These are phyloP conservation scores for Auricularia heimuer DNA, from an alignment of 768 basidiomycete species.

Conservation along the genomic window DNA sequence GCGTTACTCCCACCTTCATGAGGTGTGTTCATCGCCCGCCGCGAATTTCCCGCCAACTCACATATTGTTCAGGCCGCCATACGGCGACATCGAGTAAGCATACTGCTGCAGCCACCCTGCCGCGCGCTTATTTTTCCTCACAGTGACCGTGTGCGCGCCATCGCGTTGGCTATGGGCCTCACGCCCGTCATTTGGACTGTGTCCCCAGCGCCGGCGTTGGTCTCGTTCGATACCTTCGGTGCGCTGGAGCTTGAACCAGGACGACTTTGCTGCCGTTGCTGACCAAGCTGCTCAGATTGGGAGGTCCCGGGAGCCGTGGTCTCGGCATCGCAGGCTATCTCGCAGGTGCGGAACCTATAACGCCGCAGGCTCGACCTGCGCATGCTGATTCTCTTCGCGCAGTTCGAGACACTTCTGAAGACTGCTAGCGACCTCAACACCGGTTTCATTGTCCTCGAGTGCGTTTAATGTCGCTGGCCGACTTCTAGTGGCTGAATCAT, in stretches of 20 bases:
- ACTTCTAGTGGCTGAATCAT: not conserved
- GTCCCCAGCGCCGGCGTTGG: conserved; percentile 18
- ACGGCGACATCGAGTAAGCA: conserved; percentile 14
- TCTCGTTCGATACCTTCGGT: conserved; percentile 19
- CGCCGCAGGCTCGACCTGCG: not conserved
- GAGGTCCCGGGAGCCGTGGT: conserved; percentile 29
- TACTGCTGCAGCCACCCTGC: not conserved
- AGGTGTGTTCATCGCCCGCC: conserved; percentile 8
- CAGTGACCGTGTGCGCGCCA: conserved; percentile 34
- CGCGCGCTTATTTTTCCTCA: conserved; percentile 16
- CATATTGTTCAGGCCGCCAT: conserved; percentile 20
- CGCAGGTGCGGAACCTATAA: not conserved
- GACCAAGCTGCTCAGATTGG: conserved; percentile 22
- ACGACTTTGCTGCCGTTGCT: conserved; percentile 8
- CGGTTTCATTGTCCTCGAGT: conserved; percentile 37
- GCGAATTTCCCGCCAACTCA: no score
- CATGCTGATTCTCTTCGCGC: conserved; percentile 2
- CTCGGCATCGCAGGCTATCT: conserved; percentile 19
- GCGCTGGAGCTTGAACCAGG: conserved; percentile 2
- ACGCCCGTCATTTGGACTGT: conserved; percentile 37
- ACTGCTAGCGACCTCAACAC: conserved; percentile 21
- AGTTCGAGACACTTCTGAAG: conserved; percentile 1
- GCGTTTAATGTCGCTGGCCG: conserved; percentile 10
- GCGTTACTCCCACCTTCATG: conserved; percentile 25
- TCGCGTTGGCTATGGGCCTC: conserved; percentile 34